A percentile compares a stretch with the other conserved stretches of the same genome.
These are phyloP conservation scores for Paramecium caudatum DNA, from an alignment of 73 alveolate genomes.

Conservation along the genomic window DNA sequence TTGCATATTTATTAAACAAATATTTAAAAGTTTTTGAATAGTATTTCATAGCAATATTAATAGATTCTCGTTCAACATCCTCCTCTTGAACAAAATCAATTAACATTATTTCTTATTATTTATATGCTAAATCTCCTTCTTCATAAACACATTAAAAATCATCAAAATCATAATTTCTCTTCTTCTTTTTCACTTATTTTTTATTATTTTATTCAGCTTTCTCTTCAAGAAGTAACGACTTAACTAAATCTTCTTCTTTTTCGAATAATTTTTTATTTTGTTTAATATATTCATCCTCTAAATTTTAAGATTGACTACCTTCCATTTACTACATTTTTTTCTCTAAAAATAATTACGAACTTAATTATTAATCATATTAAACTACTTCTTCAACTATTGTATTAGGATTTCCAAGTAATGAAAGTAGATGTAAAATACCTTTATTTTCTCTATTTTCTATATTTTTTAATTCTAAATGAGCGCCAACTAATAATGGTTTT, in stretches of 20 bases:
- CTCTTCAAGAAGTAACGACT: slow-evolving; percentile 25
- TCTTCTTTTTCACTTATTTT: slow-evolving; percentile 9
- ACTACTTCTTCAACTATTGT: slow-evolving; percentile 31
- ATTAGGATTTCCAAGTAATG: slow-evolving; percentile 42
- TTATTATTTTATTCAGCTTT: neutral
- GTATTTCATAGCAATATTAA: slow-evolving; percentile 38
- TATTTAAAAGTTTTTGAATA: slow-evolving; percentile 6
- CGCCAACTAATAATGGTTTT: slow-evolving; percentile 50
- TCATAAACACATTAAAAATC: slow-evolving; percentile 41
- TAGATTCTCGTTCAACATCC: slow-evolving; percentile 58
- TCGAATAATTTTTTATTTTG: slow-evolving; percentile 22
- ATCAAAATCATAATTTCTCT: slow-evolving; percentile 53
- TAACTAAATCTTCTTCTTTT: slow-evolving; percentile 55
- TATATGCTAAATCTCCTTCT: slow-evolving; percentile 52
- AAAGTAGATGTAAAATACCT: slow-evolving; percentile 1
- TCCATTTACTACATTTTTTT: slow-evolving; percentile 54
- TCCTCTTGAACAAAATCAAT: slow-evolving; percentile 37
- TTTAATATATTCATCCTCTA: slow-evolving; percentile 32
- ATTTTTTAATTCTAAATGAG: slow-evolving; percentile 40
- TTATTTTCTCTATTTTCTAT: slow-evolving; percentile 57
- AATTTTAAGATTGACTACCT: slow-evolving; percentile 17
- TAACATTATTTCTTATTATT: neutral
- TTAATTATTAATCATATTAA: neutral
- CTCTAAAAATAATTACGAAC: slow-evolving; percentile 13
- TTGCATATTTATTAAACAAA: slow-evolving; percentile 37